Percentiles rank a stretch among this genome's conserved stretches.
These are phyloP conservation scores for Knufia fluminis DNA, from an alignment of 2,329 filamentous ascomycete species.

Conservation along the genomic window DNA sequence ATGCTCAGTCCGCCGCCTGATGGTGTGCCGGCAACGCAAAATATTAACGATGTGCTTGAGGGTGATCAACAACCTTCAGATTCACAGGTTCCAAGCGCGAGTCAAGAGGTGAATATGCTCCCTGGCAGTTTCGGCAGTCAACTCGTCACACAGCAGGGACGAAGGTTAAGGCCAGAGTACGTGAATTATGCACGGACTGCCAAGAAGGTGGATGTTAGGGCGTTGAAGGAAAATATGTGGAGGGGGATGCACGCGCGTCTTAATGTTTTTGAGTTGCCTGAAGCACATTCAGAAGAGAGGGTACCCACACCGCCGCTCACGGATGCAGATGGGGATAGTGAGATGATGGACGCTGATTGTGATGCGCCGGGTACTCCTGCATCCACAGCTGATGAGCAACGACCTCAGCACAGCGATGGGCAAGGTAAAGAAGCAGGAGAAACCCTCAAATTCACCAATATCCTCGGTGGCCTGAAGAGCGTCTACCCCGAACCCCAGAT, in stretches of 20 bases:
- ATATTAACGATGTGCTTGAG: slow-evolving; percentile 10
- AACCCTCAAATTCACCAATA: slow-evolving; percentile 71
- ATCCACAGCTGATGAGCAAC: slow-evolving; percentile 20
- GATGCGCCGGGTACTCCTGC: slow-evolving; percentile 20
- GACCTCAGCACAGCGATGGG: slow-evolving; percentile 29
- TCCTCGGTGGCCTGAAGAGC: slow-evolving; percentile 79
- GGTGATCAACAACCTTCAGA: slow-evolving; percentile 9
- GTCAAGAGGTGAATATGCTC: slow-evolving; percentile 21
- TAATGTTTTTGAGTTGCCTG: slow-evolving; percentile 30
- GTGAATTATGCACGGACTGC: slow-evolving; percentile 57
- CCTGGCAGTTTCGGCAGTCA: slow-evolving; percentile 53
- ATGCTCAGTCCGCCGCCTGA: slow-evolving; percentile 35
- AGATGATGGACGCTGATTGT: slow-evolving; percentile 17
- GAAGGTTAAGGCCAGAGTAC: slow-evolving; percentile 52
- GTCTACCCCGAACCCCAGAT: slow-evolving; percentile 81
- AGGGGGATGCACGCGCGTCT: slow-evolving; percentile 43
- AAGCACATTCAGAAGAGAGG: slow-evolving; percentile 19
- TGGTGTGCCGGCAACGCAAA: slow-evolving; percentile 11
- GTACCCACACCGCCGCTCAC: slow-evolving; percentile 26
- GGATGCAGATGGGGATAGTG: slow-evolving; percentile 22
- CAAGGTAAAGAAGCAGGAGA: slow-evolving; percentile 31
- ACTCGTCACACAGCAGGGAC: slow-evolving; percentile 51
- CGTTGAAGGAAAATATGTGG: slow-evolving; percentile 59
- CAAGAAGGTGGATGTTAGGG: slow-evolving; percentile 57
- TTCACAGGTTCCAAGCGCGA: background rate